phyloP scores from a whole-genome alignment of 768 basidiomycete genomes.

The Lentinus brumalis region DNA sequence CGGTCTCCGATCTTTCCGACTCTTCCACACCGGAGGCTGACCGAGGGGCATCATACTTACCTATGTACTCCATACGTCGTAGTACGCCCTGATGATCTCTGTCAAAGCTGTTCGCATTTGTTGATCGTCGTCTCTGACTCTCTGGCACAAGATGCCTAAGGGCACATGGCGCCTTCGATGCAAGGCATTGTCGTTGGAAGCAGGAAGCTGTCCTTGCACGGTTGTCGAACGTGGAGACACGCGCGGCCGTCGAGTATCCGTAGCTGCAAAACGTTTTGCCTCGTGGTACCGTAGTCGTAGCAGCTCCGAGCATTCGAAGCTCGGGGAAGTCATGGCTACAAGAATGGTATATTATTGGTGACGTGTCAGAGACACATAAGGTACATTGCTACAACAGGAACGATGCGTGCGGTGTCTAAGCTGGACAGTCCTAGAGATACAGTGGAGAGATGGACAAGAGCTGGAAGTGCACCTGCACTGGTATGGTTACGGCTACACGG shows the following conservation, averaged over 20 bases:
- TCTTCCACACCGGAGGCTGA: too few relatives aligned
- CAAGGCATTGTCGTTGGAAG: neutral
- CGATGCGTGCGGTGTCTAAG: conserved; percentile 2
- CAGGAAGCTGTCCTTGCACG: neutral
- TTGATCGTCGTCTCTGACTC: neutral
- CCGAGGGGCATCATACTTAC: too few relatives aligned
- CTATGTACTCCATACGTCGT: neutral
- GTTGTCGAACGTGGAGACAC: neutral
- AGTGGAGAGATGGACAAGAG: conserved; percentile 8
- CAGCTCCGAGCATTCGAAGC: neutral
- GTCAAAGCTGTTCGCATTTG: neutral
- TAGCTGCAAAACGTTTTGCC: conserved; percentile 8
- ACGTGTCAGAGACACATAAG: neutral
- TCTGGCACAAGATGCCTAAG: neutral
- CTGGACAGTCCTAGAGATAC: conserved; percentile 18
- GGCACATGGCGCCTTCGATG: neutral
- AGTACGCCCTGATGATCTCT: neutral
- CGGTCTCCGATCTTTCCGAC: too few relatives aligned
- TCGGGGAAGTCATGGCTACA: conserved; percentile 2
- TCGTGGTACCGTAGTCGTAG: neutral
- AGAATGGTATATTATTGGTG: neutral
- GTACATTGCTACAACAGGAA: conserved; percentile 14
- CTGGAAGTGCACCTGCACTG: conserved; percentile 1
- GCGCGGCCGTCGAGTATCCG: conserved; percentile 15
- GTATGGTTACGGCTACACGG: conserved; percentile 17